Evolutionary conservation across 106 monocot species (phyloP).

Genomic region (Vanilla planifolia): DNA sequence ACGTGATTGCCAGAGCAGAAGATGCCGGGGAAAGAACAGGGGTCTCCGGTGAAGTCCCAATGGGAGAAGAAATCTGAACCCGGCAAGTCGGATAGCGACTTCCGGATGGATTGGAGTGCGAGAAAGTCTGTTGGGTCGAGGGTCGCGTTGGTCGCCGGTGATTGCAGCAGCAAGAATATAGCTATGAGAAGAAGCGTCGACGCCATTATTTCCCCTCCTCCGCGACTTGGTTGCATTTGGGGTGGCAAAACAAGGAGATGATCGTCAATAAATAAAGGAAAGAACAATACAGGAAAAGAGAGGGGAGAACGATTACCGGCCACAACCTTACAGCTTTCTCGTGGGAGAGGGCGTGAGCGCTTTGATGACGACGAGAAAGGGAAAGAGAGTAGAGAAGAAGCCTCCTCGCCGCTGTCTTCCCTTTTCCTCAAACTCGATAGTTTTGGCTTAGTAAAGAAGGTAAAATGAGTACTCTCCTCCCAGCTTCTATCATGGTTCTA

Average conservation of each 20-base stretch:
- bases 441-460: conserved; percentile 34
- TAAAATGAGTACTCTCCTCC: conserved; percentile 16
- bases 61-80: conserved; percentile 48
- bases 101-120: conserved; percentile 54
- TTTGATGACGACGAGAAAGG: conserved; percentile 31
- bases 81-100: conserved; percentile 50
- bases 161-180: not conserved
- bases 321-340: conserved; percentile 5
- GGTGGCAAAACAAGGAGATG: not conserved
- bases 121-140: conserved; percentile 63
- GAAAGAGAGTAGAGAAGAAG: conserved; percentile 9
- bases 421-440: conserved; percentile 14
- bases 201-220: not conserved
- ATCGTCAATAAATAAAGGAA: not conserved
- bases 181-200: not conserved
- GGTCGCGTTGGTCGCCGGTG: conserved; percentile 8
- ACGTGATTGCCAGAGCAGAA: conserved; percentile 43
- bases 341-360: conserved; percentile 32
- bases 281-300: not conserved
- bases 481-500: not conserved
- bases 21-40: conserved; percentile 57
- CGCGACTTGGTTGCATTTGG: not conserved
- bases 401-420: not conserved
- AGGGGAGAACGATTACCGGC: not conserved
- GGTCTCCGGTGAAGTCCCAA: conserved; percentile 74